phyloP scores from a whole-genome alignment of 495 filamentous ascomycete species.

The Penicillium flavigenum region DNA sequence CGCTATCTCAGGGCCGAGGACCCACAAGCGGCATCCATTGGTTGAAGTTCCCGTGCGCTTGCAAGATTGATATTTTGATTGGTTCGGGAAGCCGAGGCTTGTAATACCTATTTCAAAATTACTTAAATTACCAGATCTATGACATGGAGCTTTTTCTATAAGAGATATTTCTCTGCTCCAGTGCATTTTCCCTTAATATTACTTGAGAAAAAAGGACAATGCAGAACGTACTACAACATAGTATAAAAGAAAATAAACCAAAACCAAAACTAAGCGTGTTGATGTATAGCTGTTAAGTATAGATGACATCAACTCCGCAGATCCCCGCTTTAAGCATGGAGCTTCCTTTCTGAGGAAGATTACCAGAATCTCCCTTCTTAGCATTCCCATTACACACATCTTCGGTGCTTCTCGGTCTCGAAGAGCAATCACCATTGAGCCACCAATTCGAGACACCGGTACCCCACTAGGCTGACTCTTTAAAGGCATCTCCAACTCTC shows the following conservation, averaged over 20 bases:
- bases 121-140: neutral
- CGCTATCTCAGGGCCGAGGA: slow-evolving; percentile 13
- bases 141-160: neutral
- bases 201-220: neutral
- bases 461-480: slow-evolving; percentile 12
- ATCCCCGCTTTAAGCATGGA: slow-evolving; percentile 24
- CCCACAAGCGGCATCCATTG: neutral
- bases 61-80: neutral
- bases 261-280: neutral
- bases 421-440: slow-evolving; percentile 31
- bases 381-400: slow-evolving; percentile 8
- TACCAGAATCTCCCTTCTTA: neutral
- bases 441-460: slow-evolving; percentile 3
- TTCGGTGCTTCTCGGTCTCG: slow-evolving; percentile 31
- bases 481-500: slow-evolving; percentile 22
- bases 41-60: neutral
- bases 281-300: neutral
- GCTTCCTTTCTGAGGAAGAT: slow-evolving; percentile 28
- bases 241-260: neutral
- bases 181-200: neutral
- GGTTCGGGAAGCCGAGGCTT: neutral
- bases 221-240: neutral
- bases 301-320: slow-evolving; percentile 27
- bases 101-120: slow-evolving; percentile 5
- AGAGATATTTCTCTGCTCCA: neutral